Conservation (phyloP, 352 stramenopile genomes). For the Globisporangium spinosum region DNA sequence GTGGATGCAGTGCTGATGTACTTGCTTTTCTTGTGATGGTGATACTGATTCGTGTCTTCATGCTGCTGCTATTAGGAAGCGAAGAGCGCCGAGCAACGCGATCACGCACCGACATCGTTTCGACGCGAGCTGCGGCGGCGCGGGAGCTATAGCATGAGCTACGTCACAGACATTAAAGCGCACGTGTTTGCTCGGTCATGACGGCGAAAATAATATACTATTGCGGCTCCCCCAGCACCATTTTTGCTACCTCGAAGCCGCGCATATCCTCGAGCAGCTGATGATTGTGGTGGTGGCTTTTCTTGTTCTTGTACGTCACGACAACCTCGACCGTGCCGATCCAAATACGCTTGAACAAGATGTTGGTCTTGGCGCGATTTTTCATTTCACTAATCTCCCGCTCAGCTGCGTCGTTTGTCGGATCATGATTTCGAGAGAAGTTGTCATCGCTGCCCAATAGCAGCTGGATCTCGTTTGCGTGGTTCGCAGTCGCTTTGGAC, state of each 20-base stretch:
- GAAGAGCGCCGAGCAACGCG: slow-evolving; percentile 13
- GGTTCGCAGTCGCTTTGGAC: slow-evolving; percentile 21
- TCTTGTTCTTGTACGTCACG: slow-evolving; percentile 83
- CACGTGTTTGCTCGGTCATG: slow-evolving; percentile 74
- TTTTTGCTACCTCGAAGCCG: slow-evolving; percentile 45
- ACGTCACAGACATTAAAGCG: slow-evolving; percentile 85
- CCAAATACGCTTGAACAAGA: slow-evolving; percentile 80
- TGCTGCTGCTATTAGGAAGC: slow-evolving; percentile 25
- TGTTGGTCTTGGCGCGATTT: slow-evolving; percentile 43
- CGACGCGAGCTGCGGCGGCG: slow-evolving; percentile 73
- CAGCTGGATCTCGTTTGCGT: slow-evolving; percentile 29
- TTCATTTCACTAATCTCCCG: slow-evolving; percentile 38
- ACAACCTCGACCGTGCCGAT: slow-evolving; percentile 73
- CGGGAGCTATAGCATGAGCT: slow-evolving; percentile 87
- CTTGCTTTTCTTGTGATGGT: background rate
- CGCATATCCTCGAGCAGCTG: slow-evolving; percentile 83
- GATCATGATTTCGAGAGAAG: background rate
- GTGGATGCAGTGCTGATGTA: background rate
- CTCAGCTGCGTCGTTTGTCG: slow-evolving; percentile 7
- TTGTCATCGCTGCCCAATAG: slow-evolving; percentile 14
- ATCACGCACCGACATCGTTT: slow-evolving; percentile 56
- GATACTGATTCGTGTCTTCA: background rate
- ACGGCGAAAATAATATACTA: slow-evolving; percentile 4
- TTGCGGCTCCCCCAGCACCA: background rate
- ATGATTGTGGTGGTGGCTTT: slow-evolving; percentile 24